Evolutionary conservation across 495 filamentous ascomycete species (phyloP), one percentile per base, ranked within the genome.

Genomic region (Aspergillus egyptiacus): DNA sequence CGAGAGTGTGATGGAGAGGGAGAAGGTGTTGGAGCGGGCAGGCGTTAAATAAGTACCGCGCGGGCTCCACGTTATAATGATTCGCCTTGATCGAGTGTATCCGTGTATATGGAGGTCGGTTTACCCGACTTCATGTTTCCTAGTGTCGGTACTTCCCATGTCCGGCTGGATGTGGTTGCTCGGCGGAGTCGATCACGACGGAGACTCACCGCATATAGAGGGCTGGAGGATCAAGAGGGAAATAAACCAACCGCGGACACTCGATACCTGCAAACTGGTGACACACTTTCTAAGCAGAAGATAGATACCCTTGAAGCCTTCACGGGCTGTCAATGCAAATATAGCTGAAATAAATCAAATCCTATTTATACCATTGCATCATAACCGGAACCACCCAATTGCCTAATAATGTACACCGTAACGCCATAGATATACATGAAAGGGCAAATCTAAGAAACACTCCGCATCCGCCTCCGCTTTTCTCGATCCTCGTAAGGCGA

Each of bases 1-100:
- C 47, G 79, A 83, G 40, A 85, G 85, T 60, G 89, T 96, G 24
- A 76, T 97, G 72, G 90, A 96, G 74, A 71, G 93, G 65, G 93
- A 97, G 79, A 84, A 85, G 56, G 75, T 82, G 35, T 57, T 85
- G 45, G 76, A 74, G 57, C 59, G 73, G 38, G 59, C 66, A 4
- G 71, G 72, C 6, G 61, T 72, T 25, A 76, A 72, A 69, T 72
- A 66, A 60, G n/a, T 10, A 27, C 4, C 24, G n/a, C n/a, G n/a
- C n/a, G n/a, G n/a, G n/a, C n/a, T n/a, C n/a, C n/a, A n/a, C n/a
- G n/a, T n/a, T n/a, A n/a, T n/a, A n/a, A n/a, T n/a, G n/a, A n/a
- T n/a, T n/a, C n/a, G n/a, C n/a, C n/a, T n/a, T n/a, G n/a, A n/a
- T n/a, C n/a, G n/a, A n/a, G n/a, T n/a, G n/a, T n/a, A n/a, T n/a